Conservation (phyloP, 140 eudicot species). For the Anethum foeniculum region DNA sequence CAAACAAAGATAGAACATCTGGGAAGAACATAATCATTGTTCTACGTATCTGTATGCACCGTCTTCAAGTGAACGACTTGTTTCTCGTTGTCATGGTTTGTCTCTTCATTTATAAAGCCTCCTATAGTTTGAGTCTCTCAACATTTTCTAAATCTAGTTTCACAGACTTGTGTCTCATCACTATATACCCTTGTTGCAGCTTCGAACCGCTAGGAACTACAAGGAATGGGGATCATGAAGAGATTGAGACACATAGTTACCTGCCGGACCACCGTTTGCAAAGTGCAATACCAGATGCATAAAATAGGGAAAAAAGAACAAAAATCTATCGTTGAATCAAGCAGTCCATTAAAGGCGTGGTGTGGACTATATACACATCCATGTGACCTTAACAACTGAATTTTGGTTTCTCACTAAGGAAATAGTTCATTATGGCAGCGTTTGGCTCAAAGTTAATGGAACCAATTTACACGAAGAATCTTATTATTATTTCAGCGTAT, state of each 20-base stretch:
- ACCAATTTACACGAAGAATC: not conserved
- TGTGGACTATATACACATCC: not conserved
- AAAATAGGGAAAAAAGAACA: not conserved
- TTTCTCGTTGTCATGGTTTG: not conserved
- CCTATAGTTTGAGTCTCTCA: not conserved
- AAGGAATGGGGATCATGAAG: too few species aligned
- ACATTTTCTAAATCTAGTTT: too few species aligned
- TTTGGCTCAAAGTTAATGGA: not conserved
- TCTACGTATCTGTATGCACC: not conserved
- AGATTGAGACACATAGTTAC: too few species aligned
- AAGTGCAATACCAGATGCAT: not conserved
- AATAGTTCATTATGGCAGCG: not conserved
- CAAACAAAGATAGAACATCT: not conserved
- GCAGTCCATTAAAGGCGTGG: not conserved
- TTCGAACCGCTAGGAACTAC: not conserved
- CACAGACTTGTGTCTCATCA: not conserved
- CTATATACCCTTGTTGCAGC: not conserved
- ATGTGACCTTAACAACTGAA: not conserved
- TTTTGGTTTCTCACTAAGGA: not conserved
- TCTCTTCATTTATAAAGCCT: not conserved
- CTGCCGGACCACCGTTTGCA: not conserved
- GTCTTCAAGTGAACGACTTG: not conserved
- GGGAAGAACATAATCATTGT: not conserved
- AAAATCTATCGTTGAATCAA: not conserved
- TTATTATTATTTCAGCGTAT: too few species aligned